Evolutionary conservation across 768 basidiomycete species (phyloP).

Genomic region (Basidioascus undulatus): DNA sequence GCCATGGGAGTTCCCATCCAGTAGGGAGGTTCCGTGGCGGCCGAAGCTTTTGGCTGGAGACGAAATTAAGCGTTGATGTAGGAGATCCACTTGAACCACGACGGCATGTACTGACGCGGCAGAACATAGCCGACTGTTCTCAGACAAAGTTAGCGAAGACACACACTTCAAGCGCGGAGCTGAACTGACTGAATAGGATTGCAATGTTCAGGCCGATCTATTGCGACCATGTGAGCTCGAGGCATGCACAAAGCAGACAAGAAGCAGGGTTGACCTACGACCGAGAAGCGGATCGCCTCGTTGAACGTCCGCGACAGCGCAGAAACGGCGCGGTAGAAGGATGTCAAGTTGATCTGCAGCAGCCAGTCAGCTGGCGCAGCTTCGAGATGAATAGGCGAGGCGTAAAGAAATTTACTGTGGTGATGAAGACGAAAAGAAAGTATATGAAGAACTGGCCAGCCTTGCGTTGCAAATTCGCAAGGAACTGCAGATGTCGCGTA

Average conservation of each 20-base stretch:
- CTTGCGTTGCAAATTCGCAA: neutral
- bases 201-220: no score
- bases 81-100: conserved; percentile 11
- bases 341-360: no score
- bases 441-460: conserved; percentile 7
- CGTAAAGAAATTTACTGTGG: conserved; percentile 11
- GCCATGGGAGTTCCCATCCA: no score
- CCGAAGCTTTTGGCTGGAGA: no score
- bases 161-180: neutral
- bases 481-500: conserved; percentile 12
- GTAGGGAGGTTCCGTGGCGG: no score
- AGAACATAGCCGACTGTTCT: neutral
- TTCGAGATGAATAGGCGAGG: no score
- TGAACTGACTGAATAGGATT: no score
- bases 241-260: neutral
- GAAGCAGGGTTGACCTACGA: neutral
- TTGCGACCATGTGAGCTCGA: neutral
- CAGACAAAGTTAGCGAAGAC: neutral
- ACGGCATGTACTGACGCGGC: conserved; percentile 4
- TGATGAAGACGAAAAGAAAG: conserved; percentile 3
- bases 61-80: no score
- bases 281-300: no score
- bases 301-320: no score
- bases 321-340: no score
- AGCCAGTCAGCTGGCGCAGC: no score